A percentile compares a stretch with the other conserved stretches of the same genome.
Evolutionary conservation across 2,329 filamentous ascomycete species (phyloP).

Genomic region (Dactylellina drechsleri): DNA sequence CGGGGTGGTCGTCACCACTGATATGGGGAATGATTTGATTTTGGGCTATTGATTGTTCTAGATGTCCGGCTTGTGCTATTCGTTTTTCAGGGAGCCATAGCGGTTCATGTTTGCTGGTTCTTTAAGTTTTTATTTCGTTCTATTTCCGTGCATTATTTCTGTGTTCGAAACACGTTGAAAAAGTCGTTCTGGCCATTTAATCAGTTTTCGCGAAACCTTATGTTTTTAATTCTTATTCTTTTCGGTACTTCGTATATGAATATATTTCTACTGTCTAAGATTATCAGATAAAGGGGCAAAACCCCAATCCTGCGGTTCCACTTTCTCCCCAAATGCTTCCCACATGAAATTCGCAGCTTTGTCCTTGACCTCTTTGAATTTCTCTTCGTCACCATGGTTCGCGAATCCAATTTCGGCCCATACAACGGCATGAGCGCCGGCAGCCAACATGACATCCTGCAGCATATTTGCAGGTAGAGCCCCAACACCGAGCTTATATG

Average conservation of each 20-base stretch:
- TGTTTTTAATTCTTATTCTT: no score
- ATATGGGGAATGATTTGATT: not conserved
- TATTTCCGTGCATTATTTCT: no score
- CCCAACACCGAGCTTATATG: slow-evolving; percentile 10
- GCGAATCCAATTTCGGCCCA: slow-evolving; percentile 38
- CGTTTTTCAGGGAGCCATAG: no score
- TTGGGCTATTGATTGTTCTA: no score
- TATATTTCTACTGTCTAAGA: not conserved
- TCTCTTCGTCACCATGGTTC: slow-evolving; percentile 13
- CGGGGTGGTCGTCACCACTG: slow-evolving; percentile 16
- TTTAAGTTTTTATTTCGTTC: no score
- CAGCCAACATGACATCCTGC: slow-evolving; percentile 40
- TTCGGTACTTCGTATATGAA: no score
- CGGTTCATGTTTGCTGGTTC: no score
- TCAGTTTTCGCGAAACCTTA: no score
- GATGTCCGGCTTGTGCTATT: no score
- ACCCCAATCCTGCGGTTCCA: slow-evolving; percentile 35
- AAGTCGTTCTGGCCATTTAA: no score
- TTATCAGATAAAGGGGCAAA: slow-evolving; percentile 5
- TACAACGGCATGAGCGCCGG: slow-evolving; percentile 35
- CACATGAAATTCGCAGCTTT: slow-evolving; percentile 44
- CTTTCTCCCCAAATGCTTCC: slow-evolving; percentile 27
- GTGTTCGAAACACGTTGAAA: no score
- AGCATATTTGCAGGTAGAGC: slow-evolving; percentile 19
- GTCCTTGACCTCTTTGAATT: slow-evolving; percentile 30